These are phyloP conservation scores for Sporisorium graminicola DNA, from an alignment of 1,284 basidiomycete genomes.

Conservation along the genomic window DNA sequence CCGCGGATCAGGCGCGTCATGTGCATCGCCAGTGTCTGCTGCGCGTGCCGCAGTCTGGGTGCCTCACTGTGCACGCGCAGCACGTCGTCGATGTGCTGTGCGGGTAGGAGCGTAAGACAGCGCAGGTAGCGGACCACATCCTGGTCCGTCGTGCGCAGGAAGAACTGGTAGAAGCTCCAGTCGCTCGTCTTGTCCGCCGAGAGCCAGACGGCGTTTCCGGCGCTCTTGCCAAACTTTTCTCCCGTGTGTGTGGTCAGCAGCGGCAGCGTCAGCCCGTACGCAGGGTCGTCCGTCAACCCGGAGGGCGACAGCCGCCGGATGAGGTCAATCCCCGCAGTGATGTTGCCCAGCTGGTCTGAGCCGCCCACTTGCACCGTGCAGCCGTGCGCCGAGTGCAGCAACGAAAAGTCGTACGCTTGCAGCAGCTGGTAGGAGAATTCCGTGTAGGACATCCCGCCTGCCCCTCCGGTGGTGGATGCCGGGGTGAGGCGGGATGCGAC, in stretches of 20 bases:
- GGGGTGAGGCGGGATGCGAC: slow-evolving; percentile 73
- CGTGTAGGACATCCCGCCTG: slow-evolving; percentile 86
- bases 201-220: slow-evolving; percentile 92
- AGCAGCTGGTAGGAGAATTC: slow-evolving; percentile 98
- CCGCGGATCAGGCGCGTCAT: slow-evolving; percentile 79
- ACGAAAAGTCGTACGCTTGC: slow-evolving; percentile 94
- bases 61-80: slow-evolving; percentile 75
- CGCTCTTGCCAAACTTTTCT: slow-evolving; percentile 97
- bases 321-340: slow-evolving; percentile 89
- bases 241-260: slow-evolving; percentile 89
- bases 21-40: slow-evolving; percentile 84
- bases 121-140: slow-evolving; percentile 86
- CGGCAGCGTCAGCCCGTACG: slow-evolving; percentile 91
- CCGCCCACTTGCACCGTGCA: slow-evolving; percentile 95
- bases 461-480: slow-evolving; percentile 64
- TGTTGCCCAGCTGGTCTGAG: slow-evolving; percentile 99
- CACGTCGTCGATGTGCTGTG: slow-evolving; percentile 75
- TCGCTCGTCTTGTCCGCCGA: slow-evolving; percentile 35
- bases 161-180: slow-evolving; percentile 78
- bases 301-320: slow-evolving; percentile 75
- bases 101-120: slow-evolving; percentile 83
- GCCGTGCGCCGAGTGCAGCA: slow-evolving; percentile 76
- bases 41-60: slow-evolving; percentile 79
- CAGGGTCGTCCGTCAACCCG: slow-evolving; percentile 68
- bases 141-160: slow-evolving; percentile 82